These are phyloP conservation scores for Aspergillus mulundensis DNA, from an alignment of 495 filamentous ascomycete species.

Conservation along the genomic window DNA sequence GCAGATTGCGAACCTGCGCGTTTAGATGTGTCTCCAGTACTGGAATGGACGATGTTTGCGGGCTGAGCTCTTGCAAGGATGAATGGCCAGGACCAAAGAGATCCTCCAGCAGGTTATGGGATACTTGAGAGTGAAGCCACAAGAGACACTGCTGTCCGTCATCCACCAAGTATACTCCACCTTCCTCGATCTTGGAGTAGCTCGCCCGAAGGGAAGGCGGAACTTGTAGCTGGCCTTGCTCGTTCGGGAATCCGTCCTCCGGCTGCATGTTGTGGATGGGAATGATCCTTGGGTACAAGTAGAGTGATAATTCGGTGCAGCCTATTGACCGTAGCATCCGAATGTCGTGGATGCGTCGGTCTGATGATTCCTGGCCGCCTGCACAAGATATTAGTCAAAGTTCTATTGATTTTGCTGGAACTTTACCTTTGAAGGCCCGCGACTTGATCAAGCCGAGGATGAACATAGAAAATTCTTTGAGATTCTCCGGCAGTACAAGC, in stretches of 20 bases:
- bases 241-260: constrained; percentile 81
- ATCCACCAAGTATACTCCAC: constrained; percentile 95
- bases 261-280: constrained; percentile 78
- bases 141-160: constrained; percentile 88
- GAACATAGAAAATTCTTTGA: constrained; percentile 98
- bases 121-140: constrained; percentile 78
- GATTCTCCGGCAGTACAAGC: constrained; percentile 87
- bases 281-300: constrained; percentile 93
- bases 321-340: constrained; percentile 86
- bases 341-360: constrained; percentile 87
- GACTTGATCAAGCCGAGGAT: constrained; percentile 90
- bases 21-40: constrained; percentile 91
- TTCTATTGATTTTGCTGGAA: not conserved
- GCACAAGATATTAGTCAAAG: not conserved
- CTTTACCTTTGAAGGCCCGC: constrained; percentile 78
- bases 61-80: constrained; percentile 70
- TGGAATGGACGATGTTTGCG: constrained; percentile 64
- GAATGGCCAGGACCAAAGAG: constrained; percentile 78
- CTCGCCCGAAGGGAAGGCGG: constrained; percentile 68
- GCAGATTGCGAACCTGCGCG: constrained; percentile 87
- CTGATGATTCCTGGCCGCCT: constrained; percentile 81
- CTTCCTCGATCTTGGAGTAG: constrained; percentile 86
- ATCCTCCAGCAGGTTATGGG: constrained; percentile 79
- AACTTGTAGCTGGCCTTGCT: constrained; percentile 79
- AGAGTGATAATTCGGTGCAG: constrained; percentile 77